Base-by-base conservation (phyloP, 768 basidiomycete genomes). In the Arthromyces matolae region DNA sequence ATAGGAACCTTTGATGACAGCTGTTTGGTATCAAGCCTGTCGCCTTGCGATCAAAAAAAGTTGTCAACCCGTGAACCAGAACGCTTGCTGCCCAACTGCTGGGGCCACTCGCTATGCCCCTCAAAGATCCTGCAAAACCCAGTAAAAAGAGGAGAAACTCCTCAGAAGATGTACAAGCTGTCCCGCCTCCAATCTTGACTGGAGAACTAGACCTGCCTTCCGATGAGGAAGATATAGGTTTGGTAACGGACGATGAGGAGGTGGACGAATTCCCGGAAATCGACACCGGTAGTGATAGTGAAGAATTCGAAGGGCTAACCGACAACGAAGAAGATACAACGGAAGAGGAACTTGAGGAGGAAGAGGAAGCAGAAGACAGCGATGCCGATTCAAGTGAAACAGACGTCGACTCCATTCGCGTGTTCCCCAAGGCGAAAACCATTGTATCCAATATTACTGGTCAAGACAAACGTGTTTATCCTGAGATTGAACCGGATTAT, bases 401-500 rank as follows among this genome's bases (percentile, higher is more conserved):
- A 32, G 66, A 70, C n/a, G n/a, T n/a, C n/a, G n/a, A n/a, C 49
- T 48, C 53, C 16, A 68, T 77, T 37, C 77, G 79, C 57, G 62
- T 83, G 51, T 78, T 78, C 51, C 86, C 86, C 20, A 79, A 77
- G 64, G 67, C 83, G 35, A 86, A 83, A 65, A 81, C 77, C 22
- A 66, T 91, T 29, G 73, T 84, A 45, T 93, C 90, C 32, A 71
- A 82, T 48, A 85, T 93, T 53, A 94, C 93, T 49, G 86, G 89
- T n/a, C 81, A 84, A 52, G 82, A 76, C 48, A 93, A 90, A 73
- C 78, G 76, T 50, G 81, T 91, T 31, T 93, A 88, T 62, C 89
- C 89, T 36, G 86, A 89, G 58, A 93, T 93, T 61, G 90, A 91
- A 55, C 86, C 92, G 8, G 84, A 88, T 48, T 94, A 94, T 61